A percentile compares a stretch with the other conserved stretches of the same genome.
phyloP scores from a whole-genome alignment of 2,329 filamentous ascomycete genomes.

The Triangularia verruculosa region DNA sequence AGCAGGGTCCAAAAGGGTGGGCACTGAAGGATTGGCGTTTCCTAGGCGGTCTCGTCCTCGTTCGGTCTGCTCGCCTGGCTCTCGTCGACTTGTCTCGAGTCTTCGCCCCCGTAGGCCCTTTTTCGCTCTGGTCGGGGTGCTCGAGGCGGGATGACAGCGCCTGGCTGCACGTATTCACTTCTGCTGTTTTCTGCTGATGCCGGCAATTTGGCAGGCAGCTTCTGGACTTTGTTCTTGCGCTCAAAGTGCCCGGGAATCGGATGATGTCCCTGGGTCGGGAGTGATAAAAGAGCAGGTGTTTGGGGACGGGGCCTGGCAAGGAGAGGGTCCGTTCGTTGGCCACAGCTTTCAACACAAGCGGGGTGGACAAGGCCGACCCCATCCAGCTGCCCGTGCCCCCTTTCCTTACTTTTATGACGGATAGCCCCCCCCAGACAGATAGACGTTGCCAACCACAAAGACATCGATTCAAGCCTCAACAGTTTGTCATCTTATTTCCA shows the following conservation, averaged over 20 bases:
- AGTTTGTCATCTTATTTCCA: background rate
- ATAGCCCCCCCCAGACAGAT: background rate
- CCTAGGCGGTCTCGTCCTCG: conserved; percentile 6
- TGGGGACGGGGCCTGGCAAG: background rate
- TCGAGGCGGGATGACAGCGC: background rate
- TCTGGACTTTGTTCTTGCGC: background rate
- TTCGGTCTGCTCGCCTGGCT: background rate
- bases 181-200: background rate
- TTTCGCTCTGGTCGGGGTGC: background rate
- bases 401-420: background rate
- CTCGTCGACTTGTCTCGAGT: background rate
- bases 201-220: background rate
- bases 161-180: background rate
- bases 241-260: background rate
- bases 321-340: conserved; percentile 16
- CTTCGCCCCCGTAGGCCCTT: background rate
- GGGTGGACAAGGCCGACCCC: conserved; percentile 17
- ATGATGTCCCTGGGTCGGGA: conserved; percentile 11
- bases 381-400: background rate
- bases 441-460: background rate
- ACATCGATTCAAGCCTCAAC: background rate
- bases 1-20: conserved; percentile 8
- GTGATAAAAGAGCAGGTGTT: conserved; percentile 7
- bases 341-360: conserved; percentile 16
- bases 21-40: conserved; percentile 18